phyloP scores from a whole-genome alignment of 805 yeast species.

The Metschnikowia borealis region DNA sequence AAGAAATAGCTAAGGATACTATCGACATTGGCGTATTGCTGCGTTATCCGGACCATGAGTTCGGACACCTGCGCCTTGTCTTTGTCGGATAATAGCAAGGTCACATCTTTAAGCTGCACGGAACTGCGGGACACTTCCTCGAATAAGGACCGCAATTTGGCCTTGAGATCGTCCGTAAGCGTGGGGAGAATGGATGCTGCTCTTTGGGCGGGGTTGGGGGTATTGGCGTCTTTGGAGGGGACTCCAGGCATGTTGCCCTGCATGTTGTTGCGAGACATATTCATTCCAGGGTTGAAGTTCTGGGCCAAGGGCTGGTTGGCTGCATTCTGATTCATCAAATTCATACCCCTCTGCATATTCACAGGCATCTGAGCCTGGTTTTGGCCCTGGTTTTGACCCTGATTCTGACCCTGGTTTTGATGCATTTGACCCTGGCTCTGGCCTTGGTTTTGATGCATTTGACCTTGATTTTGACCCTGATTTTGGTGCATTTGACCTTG shows the following conservation, averaged over 20 bases:
- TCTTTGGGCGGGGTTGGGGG: background rate
- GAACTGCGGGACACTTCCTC: slow-evolving; percentile 69
- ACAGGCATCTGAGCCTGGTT: background rate
- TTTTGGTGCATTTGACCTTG: background rate
- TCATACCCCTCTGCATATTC: slow-evolving; percentile 4
- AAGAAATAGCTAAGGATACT: slow-evolving; percentile 75
- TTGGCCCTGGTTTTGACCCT: background rate
- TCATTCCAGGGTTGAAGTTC: background rate
- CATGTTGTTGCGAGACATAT: background rate
- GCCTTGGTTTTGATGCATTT: background rate
- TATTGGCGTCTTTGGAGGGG: background rate
- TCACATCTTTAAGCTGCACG: slow-evolving; percentile 61
- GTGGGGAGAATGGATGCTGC: slow-evolving; percentile 26
- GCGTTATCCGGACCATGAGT: slow-evolving; percentile 50
- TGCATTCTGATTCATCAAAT: slow-evolving; percentile 4
- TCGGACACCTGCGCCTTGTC: slow-evolving; percentile 62
- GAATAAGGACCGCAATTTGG: slow-evolving; percentile 55
- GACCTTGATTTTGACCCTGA: background rate
- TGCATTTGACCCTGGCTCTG: background rate
- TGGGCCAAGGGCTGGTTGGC: background rate
- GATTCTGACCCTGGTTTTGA: background rate
- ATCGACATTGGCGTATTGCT: slow-evolving; percentile 65
- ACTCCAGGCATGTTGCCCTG: background rate
- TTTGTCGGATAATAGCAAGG: slow-evolving; percentile 54
- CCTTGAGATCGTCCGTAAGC: slow-evolving; percentile 57